phyloP scores from a whole-genome alignment of 441 rosid genomes.

The Erodium moschatum region DNA sequence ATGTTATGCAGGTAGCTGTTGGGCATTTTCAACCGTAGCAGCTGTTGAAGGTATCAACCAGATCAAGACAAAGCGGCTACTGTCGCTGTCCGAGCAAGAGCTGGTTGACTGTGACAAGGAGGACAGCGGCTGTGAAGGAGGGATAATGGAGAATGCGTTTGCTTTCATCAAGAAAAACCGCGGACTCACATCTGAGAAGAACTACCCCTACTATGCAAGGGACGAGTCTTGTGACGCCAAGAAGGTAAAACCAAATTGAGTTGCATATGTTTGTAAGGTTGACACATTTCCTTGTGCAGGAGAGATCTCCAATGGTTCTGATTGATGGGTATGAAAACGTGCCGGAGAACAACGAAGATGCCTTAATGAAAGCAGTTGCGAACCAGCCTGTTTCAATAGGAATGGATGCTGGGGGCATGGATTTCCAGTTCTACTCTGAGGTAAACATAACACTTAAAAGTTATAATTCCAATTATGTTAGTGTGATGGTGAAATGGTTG shows the following conservation, averaged over 20 bases:
- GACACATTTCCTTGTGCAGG: slow-evolving; percentile 8
- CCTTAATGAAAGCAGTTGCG: slow-evolving; percentile 33
- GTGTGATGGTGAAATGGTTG: background rate
- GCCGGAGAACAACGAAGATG: slow-evolving; percentile 42
- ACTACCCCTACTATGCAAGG: slow-evolving; percentile 37
- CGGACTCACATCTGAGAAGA: slow-evolving; percentile 40
- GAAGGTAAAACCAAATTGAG: no score
- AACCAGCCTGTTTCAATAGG: slow-evolving; percentile 26
- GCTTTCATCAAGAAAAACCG: slow-evolving; percentile 34
- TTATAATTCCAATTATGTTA: no score
- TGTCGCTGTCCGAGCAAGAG: slow-evolving; percentile 31
- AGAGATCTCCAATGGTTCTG: slow-evolving; percentile 33
- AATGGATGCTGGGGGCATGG: slow-evolving; percentile 34
- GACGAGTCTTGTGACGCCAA: slow-evolving; percentile 34
- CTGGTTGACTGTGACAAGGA: slow-evolving; percentile 29
- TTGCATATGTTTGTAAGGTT: no score
- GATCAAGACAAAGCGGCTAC: slow-evolving; percentile 30
- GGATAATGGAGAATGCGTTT: slow-evolving; percentile 34
- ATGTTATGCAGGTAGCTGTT: slow-evolving; percentile 28
- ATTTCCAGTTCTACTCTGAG: slow-evolving; percentile 32
- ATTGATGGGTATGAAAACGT: slow-evolving; percentile 50
- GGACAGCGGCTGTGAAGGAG: slow-evolving; percentile 32
- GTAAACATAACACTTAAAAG: slow-evolving; percentile 17
- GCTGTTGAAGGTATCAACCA: slow-evolving; percentile 34
- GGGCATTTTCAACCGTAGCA: slow-evolving; percentile 36